Evolutionary conservation across 148 eudicot genomes (phyloP), one percentile per base, ranked within the genome.

Genomic region (Arctostaphylos glauca): DNA sequence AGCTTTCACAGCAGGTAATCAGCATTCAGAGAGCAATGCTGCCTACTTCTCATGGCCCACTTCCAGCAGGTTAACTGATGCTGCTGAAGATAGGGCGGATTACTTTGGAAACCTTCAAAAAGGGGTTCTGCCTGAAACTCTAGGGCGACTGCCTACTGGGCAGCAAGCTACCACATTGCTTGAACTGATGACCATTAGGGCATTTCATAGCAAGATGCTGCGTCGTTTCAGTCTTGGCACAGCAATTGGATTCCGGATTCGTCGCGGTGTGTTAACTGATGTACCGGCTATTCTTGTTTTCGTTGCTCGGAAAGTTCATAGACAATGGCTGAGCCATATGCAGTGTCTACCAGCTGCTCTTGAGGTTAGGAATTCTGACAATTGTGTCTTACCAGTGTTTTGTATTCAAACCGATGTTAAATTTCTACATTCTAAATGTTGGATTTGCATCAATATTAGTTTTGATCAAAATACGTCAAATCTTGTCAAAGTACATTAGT

Each of bases 1-100:
- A 83, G 83, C 86, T 44, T 85, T 86, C 79, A 72, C 88, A 55
- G 85, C 90, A 47, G 82, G 87, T 80, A 85, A 87, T 80, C 93
- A 91, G 85, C 86, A 84, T 76, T 86, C 90, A 3, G 95, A 92
- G 79, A 88, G 85, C 81, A 92, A 84, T 81, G 91, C 94, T 23
- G 88, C 91, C 73, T 90, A 89, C 88, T 92, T 92, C 74, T 92
- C 93, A 19, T 92, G 95, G 93, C 94, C 93, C 46, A 88, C 94
- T 86, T 87, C 90, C 13, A 85, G 91, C 83, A 81, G 90, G 25
- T 82, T 90, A 70, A 84, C 85, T 60, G 88, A 87, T 88, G 87
- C 90, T 64, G 93, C 95, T 56, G 93, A 92, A 85, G 93, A 89
- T 75, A 86, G 95, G 83, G 91, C 86, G 25, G 87, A 87, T 81